A percentile compares a stretch with the other conserved stretches of the same genome.
phyloP scores from a whole-genome alignment of 768 basidiomycete genomes.

The Auriscalpium microsporum region DNA sequence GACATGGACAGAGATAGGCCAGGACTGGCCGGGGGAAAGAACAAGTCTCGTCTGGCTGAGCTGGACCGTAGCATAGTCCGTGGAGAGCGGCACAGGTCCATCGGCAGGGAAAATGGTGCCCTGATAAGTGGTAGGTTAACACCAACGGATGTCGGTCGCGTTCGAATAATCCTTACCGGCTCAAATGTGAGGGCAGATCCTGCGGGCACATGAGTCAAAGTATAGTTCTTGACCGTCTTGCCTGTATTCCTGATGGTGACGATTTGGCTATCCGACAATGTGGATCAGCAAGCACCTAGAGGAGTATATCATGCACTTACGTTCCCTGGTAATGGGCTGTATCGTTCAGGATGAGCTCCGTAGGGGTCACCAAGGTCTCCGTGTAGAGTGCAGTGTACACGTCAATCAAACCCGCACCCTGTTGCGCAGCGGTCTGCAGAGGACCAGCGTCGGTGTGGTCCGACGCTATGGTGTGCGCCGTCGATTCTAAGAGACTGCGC shows the following conservation, averaged over 20 bases:
- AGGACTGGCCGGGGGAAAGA: slow-evolving; percentile 34
- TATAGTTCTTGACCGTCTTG: slow-evolving; percentile 33
- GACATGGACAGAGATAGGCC: slow-evolving; percentile 36
- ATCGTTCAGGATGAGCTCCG: slow-evolving; percentile 54
- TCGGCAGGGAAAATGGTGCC: slow-evolving; percentile 32
- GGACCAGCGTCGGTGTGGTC: slow-evolving; percentile 38
- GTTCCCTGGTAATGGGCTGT: slow-evolving; percentile 42
- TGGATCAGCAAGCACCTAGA: not conserved
- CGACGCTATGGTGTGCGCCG: not conserved
- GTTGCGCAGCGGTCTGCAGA: slow-evolving; percentile 42
- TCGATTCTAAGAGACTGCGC: not conserved
- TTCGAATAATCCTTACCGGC: slow-evolving; percentile 22
- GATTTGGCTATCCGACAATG: slow-evolving; percentile 28
- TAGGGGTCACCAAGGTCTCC: slow-evolving; percentile 43
- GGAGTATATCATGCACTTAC: slow-evolving; percentile 23
- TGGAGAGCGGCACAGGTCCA: slow-evolving; percentile 44
- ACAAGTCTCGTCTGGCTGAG: slow-evolving; percentile 38
- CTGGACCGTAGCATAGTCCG: slow-evolving; percentile 36
- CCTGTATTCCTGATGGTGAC: slow-evolving; percentile 49
- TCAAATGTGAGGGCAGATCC: slow-evolving; percentile 42
- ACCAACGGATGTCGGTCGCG: not conserved
- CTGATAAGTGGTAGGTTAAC: slow-evolving; percentile 16
- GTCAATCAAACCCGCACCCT: slow-evolving; percentile 41
- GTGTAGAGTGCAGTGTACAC: slow-evolving; percentile 49
- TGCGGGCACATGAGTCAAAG: slow-evolving; percentile 46